These are phyloP conservation scores for Acaromyces ingoldii DNA, from an alignment of 1,284 basidiomycete species.

Conservation along the genomic window DNA sequence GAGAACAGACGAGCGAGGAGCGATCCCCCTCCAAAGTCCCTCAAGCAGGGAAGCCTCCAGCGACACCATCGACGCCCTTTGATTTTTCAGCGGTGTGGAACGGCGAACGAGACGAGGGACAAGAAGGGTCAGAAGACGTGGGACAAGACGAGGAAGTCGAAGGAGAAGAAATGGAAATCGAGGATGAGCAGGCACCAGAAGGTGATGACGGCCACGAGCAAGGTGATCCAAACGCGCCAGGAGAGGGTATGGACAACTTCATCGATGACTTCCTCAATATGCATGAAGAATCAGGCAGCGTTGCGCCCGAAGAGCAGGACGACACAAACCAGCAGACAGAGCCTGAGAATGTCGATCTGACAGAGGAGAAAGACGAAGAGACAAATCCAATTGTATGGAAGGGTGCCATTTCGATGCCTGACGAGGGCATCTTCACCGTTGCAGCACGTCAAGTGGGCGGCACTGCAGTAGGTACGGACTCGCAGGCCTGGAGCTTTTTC, in stretches of 20 bases:
- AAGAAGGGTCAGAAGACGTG: constrained; percentile 2
- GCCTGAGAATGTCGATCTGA: background rate
- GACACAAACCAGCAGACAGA: background rate
- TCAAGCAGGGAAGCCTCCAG: too few relatives aligned
- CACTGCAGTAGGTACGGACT: background rate
- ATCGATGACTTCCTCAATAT: constrained; percentile 37
- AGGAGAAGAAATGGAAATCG: background rate
- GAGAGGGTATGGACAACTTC: constrained; percentile 28
- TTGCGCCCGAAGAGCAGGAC: background rate
- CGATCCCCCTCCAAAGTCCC: too few relatives aligned
- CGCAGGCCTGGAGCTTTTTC: constrained; percentile 17
- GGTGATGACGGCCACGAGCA: constrained; percentile 4
- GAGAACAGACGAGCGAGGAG: too few relatives aligned
- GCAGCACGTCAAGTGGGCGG: constrained; percentile 39
- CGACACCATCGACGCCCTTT: background rate
- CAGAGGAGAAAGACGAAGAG: background rate
- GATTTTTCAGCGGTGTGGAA: constrained; percentile 5
- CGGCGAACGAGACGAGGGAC: background rate
- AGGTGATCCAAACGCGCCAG: too few relatives aligned
- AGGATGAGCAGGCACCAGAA: background rate
- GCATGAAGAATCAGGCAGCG: background rate
- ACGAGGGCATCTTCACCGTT: constrained; percentile 38
- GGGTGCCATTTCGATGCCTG: constrained; percentile 48
- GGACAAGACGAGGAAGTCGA: background rate
- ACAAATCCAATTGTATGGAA: constrained; percentile 20